A percentile compares a stretch with the other conserved stretches of the same genome.
Evolutionary conservation across 768 basidiomycete genomes (phyloP).

Genomic region (Collybia mongolica): DNA sequence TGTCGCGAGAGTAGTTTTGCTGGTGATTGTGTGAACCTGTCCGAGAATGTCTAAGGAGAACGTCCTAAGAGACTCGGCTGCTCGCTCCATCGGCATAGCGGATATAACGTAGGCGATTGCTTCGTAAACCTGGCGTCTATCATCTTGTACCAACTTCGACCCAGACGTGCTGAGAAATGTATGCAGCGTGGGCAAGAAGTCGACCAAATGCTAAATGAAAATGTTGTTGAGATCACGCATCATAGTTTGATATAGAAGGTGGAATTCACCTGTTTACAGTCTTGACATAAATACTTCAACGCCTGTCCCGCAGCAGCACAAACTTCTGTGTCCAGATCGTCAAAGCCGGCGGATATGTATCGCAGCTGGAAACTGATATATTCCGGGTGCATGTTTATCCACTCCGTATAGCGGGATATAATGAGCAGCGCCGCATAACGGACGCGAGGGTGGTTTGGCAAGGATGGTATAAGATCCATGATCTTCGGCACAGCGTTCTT

Average conservation of each 20-base stretch:
- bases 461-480: slow-evolving; percentile 88
- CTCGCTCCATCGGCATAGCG: slow-evolving; percentile 87
- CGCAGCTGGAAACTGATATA: slow-evolving; percentile 85
- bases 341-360: slow-evolving; percentile 92
- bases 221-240: slow-evolving; percentile 1
- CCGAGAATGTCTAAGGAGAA: slow-evolving; percentile 86
- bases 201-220: slow-evolving; percentile 77
- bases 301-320: slow-evolving; percentile 94
- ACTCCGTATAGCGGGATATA: slow-evolving; percentile 94
- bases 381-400: slow-evolving; percentile 87
- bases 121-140: slow-evolving; percentile 90
- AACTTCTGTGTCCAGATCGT: slow-evolving; percentile 77
- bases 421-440: slow-evolving; percentile 95
- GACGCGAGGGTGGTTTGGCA: slow-evolving; percentile 87
- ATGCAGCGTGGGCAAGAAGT: slow-evolving; percentile 90
- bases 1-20: slow-evolving; percentile 51
- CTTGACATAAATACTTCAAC: slow-evolving; percentile 94
- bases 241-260: not conserved
- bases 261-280: slow-evolving; percentile 77
- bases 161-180: slow-evolving; percentile 83
- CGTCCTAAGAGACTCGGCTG: slow-evolving; percentile 80
- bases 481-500: slow-evolving; percentile 90
- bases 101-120: slow-evolving; percentile 95
- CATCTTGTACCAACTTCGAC: slow-evolving; percentile 77
- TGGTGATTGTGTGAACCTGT: slow-evolving; percentile 65